Evolutionary conservation across 805 yeast species (phyloP).

Genomic region (Blastobotrys americana): DNA sequence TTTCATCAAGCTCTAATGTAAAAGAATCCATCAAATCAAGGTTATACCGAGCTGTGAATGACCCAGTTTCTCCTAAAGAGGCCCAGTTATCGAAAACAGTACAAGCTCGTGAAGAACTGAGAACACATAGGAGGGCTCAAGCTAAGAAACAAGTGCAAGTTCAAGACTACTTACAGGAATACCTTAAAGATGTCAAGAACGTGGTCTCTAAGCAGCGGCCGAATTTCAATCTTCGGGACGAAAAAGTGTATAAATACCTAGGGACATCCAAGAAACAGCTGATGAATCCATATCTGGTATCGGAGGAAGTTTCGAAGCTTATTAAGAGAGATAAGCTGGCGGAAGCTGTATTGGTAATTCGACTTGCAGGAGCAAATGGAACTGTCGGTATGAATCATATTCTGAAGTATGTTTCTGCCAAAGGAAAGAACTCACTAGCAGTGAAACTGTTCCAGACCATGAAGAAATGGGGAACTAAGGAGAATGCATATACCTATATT

Average conservation of each 20-base stretch:
- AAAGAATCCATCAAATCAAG: too few species aligned
- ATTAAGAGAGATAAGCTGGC: slow-evolving; percentile 10
- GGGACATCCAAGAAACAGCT: slow-evolving; percentile 13
- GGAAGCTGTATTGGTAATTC: slow-evolving; percentile 11
- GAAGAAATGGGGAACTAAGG: slow-evolving; percentile 18
- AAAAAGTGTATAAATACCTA: slow-evolving; percentile 11
- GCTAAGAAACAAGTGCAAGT: not conserved
- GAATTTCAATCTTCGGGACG: slow-evolving; percentile 7
- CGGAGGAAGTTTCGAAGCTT: slow-evolving; percentile 12
- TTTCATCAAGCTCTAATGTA: too few species aligned
- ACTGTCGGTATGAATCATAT: slow-evolving; percentile 18
- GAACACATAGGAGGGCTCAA: not conserved
- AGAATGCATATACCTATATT: slow-evolving; percentile 9
- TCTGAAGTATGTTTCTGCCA: slow-evolving; percentile 6
- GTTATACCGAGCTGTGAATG: not conserved
- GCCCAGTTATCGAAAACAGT: not conserved
- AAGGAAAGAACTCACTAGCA: slow-evolving; percentile 9
- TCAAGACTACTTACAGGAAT: not conserved
- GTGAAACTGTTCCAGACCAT: slow-evolving; percentile 8
- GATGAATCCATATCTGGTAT: slow-evolving; percentile 14
- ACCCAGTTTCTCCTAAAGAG: not conserved
- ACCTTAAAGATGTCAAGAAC: slow-evolving; percentile 5
- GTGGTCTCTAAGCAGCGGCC: slow-evolving; percentile 9
- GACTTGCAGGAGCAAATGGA: slow-evolving; percentile 15
- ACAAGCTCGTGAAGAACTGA: not conserved